Base-by-base conservation (phyloP, 2,329 filamentous ascomycete genomes). In the Hymenoscyphus infarciens region DNA sequence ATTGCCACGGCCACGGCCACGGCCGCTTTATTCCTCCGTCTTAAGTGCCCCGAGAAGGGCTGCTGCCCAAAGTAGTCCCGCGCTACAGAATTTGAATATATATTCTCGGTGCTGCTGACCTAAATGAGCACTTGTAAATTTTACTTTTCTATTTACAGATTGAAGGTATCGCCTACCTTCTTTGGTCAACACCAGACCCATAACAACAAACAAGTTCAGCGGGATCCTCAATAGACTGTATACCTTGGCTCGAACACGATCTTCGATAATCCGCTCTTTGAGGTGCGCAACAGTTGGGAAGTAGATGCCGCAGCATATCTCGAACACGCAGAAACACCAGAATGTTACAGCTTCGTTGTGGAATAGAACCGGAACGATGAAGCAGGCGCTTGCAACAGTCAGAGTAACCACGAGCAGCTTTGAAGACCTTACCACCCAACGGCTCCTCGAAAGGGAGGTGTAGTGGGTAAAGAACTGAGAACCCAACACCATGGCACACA, bases 401-500 rank as follows among this genome's bases (percentile, higher is more conserved):
- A 82, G 70, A 29, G 78, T 72, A 22, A 68, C 72, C 33, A 77
- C 73, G 1, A 77, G 72, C 5, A 76, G 70, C 25, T 69, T 70
- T 2, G 63, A 59, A 1, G 64, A 56, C 4, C 8, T 52, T 22
- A 52, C 45, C 8, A 52, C 45, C 45, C 45, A 52, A 25, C 29
- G 58, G 8, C 59, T 56, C 1, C 35, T 57, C 5, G 66, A 57
- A 13, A 66, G 54, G 7, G 52, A 33, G 2, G 58, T 16, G 57
- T 63, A 39, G 10, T 67, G 65, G 62, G 78, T 79, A 71, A 84
- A 85, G 13, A 81, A 67, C 42, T 84, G 76, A 1, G 83, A 84
- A 19, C 83, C 82, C 10, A 83, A 76, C 71, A 84, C 83, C 76
- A 84, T 84, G 8, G 81, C 77, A 29, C 81, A 81, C 84, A 87